Evolutionary conservation across 495 filamentous ascomycete species (phyloP).

Genomic region (Astrothelium macrocarpum): DNA sequence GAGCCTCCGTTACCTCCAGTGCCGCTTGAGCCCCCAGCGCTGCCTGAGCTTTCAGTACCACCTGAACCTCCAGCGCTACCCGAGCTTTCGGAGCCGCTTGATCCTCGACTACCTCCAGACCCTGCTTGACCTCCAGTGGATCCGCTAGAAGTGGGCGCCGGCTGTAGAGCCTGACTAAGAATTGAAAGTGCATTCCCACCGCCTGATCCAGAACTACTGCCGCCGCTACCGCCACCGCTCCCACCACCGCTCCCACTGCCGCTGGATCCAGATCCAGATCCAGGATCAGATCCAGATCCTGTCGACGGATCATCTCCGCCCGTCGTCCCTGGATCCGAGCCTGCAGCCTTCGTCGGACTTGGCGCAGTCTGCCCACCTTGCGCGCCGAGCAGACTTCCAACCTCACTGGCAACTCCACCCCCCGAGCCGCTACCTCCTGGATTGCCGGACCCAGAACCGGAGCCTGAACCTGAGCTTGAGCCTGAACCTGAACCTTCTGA

Average conservation of each 20-base stretch:
- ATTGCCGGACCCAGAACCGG: background rate
- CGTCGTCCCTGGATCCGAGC: background rate
- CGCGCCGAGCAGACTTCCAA: background rate
- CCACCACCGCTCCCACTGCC: background rate
- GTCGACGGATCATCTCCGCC: background rate
- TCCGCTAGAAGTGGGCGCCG: background rate
- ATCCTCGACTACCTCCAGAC: background rate
- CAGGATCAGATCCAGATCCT: background rate
- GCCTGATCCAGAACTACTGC: background rate
- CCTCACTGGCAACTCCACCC: background rate
- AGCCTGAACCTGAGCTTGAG: background rate
- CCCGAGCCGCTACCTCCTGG: background rate
- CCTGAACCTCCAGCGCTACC: background rate
- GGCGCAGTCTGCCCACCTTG: background rate
- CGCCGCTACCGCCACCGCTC: background rate
- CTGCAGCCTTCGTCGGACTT: background rate
- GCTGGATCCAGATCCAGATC: background rate
- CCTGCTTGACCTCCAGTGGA: background rate
- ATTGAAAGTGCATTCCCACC: background rate
- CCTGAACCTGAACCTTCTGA: background rate
- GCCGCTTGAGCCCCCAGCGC: background rate
- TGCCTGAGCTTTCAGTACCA: background rate
- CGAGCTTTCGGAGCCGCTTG: background rate
- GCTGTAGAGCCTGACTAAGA: background rate
- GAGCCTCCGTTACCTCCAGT: no score